A percentile compares a stretch with the other conserved stretches of the same genome.
Conservation (phyloP, 2,329 filamentous ascomycete species). For the Chaetomiaceae sp. region DNA sequence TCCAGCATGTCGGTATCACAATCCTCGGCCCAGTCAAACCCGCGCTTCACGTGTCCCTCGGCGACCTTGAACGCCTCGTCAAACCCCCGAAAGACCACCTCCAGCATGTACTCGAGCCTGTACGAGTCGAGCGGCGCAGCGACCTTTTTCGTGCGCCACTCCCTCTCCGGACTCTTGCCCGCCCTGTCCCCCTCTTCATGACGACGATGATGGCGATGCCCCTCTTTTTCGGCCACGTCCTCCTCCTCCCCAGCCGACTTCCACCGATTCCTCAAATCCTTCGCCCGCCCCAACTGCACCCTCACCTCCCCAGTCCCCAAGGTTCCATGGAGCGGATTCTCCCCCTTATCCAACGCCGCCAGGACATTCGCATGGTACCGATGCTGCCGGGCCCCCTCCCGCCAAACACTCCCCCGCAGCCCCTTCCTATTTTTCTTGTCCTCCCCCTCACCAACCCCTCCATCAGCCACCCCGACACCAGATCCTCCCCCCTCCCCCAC, state of each 20-base stretch:
- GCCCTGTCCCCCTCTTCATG: background rate
- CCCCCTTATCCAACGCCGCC: slow-evolving; percentile 51
- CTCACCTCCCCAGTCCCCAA: slow-evolving; percentile 53
- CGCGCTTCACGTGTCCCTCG: slow-evolving; percentile 35
- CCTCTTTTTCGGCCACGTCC: slow-evolving; percentile 25
- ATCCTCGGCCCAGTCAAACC: background rate
- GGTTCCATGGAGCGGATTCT: slow-evolving; percentile 51
- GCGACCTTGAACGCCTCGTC: slow-evolving; percentile 54
- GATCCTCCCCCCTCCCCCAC: too few relatives aligned
- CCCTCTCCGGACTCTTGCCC: background rate
- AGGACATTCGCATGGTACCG: slow-evolving; percentile 68
- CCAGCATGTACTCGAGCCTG: slow-evolving; percentile 56
- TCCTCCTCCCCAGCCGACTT: slow-evolving; percentile 61
- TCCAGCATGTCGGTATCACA: slow-evolving; percentile 12
- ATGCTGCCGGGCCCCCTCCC: slow-evolving; percentile 24
- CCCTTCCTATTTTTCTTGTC: slow-evolving; percentile 4
- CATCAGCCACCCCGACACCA: background rate
- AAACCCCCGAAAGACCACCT: slow-evolving; percentile 52
- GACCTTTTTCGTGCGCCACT: slow-evolving; percentile 7
- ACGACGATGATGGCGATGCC: background rate
- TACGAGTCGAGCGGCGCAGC: slow-evolving; percentile 50
- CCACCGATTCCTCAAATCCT: slow-evolving; percentile 68
- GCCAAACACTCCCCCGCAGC: slow-evolving; percentile 11
- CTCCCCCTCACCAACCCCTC: too few relatives aligned
- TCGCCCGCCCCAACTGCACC: slow-evolving; percentile 58